Conservation (phyloP, 345 rosid genomes). For the Corymbia maculata region DNA sequence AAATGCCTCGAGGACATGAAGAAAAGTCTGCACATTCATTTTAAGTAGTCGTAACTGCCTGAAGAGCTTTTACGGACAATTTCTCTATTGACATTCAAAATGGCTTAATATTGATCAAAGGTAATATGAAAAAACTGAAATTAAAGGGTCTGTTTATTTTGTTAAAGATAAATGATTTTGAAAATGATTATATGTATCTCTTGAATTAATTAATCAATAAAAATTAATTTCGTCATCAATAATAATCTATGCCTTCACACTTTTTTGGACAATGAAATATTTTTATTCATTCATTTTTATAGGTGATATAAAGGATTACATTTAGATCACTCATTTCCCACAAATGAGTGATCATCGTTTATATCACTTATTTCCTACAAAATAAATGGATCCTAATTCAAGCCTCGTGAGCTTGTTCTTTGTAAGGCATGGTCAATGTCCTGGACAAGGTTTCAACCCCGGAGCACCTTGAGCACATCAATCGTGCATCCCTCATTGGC, state of each 20-base stretch:
- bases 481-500: neutral
- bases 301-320: neutral
- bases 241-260: neutral
- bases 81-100: neutral
- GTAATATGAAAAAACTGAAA: neutral
- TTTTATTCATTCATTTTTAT: no score
- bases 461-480: no score
- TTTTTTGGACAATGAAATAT: rapidly evolving
- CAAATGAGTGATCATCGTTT: neutral
- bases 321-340: no score
- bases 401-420: neutral
- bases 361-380: no score
- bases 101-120: neutral
- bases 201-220: neutral
- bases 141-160: neutral
- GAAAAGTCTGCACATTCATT: neutral
- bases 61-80: neutral
- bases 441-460: neutral
- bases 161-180: rapidly evolving
- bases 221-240: no score
- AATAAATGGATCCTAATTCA: neutral
- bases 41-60: neutral
- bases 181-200: neutral
- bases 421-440: neutral
- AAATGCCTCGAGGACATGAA: neutral